Conservation (phyloP, 1,139 yeast genomes). For the Geotrichum restrictum region DNA sequence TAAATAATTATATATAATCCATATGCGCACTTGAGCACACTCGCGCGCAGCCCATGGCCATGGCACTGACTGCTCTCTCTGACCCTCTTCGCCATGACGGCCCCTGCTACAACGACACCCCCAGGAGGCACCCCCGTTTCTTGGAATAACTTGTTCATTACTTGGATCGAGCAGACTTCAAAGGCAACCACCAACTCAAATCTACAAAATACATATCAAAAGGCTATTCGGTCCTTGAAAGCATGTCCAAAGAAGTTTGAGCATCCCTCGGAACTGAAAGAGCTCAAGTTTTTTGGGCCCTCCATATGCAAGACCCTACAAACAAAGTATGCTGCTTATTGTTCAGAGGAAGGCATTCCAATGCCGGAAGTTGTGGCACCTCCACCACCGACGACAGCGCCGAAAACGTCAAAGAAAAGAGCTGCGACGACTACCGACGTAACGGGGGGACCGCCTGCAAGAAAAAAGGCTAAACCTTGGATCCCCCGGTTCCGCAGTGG, state of each 20-base stretch:
- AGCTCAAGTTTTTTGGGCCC: constrained; percentile 59
- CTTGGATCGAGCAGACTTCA: constrained; percentile 54
- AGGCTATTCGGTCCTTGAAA: constrained; percentile 49
- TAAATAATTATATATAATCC: no score
- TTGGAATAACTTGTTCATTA: constrained; percentile 44
- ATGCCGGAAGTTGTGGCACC: constrained; percentile 5
- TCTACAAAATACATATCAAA: constrained; percentile 40
- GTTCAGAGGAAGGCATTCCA: constrained; percentile 43
- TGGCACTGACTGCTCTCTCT: no score
- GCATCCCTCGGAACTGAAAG: constrained; percentile 51
- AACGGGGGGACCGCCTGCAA: constrained; percentile 23
- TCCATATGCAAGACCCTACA: constrained; percentile 51
- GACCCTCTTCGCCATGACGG: no score
- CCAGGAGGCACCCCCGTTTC: no score
- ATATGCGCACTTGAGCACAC: no score
- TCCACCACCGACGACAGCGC: constrained; percentile 28
- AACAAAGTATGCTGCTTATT: constrained; percentile 45
- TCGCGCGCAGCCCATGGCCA: no score
- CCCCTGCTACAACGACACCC: no score
- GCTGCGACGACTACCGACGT: constrained; percentile 59
- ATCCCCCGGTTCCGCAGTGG: constrained; percentile 80
- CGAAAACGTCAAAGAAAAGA: constrained; percentile 35
- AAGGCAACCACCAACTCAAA: constrained; percentile 33
- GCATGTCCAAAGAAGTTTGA: constrained; percentile 44
- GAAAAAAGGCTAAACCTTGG: constrained; percentile 42